Conservation (phyloP, 2,329 filamentous ascomycete genomes). For the Penicillium sp. region DNA sequence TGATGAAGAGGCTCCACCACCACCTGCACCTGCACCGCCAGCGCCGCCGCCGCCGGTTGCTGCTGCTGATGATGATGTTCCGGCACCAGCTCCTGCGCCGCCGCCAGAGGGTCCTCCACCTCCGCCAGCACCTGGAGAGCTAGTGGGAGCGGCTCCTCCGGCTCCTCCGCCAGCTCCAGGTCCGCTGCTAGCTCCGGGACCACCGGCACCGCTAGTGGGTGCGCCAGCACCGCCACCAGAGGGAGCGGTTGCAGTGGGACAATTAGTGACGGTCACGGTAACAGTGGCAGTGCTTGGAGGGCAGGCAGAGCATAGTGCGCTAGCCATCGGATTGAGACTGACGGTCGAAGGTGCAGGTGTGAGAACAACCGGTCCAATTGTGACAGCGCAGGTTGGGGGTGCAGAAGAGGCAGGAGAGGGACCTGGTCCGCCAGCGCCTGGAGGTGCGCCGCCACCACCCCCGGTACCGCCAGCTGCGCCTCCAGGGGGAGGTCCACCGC, state of each 20-base stretch:
- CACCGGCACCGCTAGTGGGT: not conserved
- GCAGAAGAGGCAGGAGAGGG: no score
- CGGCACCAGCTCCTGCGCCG: not conserved
- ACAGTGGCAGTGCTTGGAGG: conserved; percentile 3
- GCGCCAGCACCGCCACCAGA: not conserved
- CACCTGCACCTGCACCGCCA: no score
- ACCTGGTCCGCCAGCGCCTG: not conserved
- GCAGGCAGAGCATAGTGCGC: conserved; percentile 13
- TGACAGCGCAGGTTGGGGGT: not conserved
- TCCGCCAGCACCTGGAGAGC: not conserved
- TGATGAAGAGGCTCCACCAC: no score
- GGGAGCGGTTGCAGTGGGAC: conserved; percentile 2
- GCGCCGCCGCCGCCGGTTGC: not conserved
- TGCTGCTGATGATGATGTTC: not conserved
- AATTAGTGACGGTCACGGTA: conserved; percentile 7
- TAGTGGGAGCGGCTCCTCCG: not conserved
- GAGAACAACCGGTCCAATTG: conserved; percentile 1
- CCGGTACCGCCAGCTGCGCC: not conserved
- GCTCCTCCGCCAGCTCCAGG: not conserved
- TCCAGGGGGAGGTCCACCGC: not conserved
- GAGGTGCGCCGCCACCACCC: not conserved
- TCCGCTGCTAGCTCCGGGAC: not conserved
- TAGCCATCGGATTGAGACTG: conserved; percentile 8
- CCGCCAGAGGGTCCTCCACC: not conserved
- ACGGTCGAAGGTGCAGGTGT: conserved; percentile 1